Conservation (phyloP, 192 early-diverging fungal genomes). For the Rhizophagus clarus region DNA sequence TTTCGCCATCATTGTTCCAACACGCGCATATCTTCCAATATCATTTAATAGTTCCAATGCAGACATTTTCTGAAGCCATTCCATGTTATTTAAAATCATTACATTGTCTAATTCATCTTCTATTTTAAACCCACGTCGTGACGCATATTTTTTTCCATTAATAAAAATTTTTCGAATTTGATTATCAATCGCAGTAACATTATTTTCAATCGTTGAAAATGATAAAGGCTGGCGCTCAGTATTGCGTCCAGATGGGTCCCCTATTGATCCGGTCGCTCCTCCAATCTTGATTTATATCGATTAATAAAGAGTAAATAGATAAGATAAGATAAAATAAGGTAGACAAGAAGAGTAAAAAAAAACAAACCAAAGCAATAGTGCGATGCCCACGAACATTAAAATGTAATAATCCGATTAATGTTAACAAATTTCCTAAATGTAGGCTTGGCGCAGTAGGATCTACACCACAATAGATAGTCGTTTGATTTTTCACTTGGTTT, state of each 20-base stretch:
- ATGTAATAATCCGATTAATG: constrained; percentile 82
- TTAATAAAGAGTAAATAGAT: constrained; percentile 22
- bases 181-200: constrained; percentile 65
- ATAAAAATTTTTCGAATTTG: constrained; percentile 77
- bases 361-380: constrained; percentile 77
- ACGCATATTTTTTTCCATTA: constrained; percentile 49
- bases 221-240: constrained; percentile 78
- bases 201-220: constrained; percentile 53
- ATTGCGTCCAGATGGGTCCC: constrained; percentile 88
- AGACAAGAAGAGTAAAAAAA: constrained; percentile 1
- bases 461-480: constrained; percentile 85
- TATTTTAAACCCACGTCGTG: constrained; percentile 40
- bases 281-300: constrained; percentile 56
- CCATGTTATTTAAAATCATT: constrained; percentile 75
- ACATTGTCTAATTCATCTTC: constrained; percentile 37
- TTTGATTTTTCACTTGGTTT: constrained; percentile 47
- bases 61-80: constrained; percentile 77
- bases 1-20: constrained; percentile 81
- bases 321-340: constrained; percentile 5
- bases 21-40: constrained; percentile 79
- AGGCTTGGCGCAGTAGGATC: constrained; percentile 92
- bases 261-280: constrained; percentile 90
- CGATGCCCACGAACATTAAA: constrained; percentile 83
- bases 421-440: constrained; percentile 89
- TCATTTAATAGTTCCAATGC: constrained; percentile 76